Conservation (phyloP, 176 grass and related monocot species). For the Zea luxurians region DNA sequence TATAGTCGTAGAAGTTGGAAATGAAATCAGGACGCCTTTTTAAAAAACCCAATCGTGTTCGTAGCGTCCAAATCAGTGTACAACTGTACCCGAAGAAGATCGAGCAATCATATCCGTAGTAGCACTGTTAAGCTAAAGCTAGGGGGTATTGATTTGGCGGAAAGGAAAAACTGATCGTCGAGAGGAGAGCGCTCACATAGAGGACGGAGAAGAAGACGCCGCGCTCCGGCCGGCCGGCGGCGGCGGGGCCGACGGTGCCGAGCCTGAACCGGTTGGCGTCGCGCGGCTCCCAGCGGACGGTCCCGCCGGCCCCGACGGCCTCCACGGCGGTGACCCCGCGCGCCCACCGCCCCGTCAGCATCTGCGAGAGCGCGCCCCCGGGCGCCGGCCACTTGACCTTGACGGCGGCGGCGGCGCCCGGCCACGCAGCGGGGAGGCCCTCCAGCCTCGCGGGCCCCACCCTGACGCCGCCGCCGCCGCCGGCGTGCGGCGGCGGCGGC, state of each 20-base stretch:
- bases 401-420: slow-evolving; percentile 41
- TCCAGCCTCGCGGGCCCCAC: slow-evolving; percentile 58
- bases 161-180: background rate
- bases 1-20: background rate
- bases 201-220: slow-evolving; percentile 71
- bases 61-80: background rate
- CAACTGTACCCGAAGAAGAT: slow-evolving; percentile 5
- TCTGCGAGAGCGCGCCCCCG: slow-evolving; percentile 34
- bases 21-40: background rate
- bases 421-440: slow-evolving; percentile 44
- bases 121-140: background rate
- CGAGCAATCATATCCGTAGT: background rate
- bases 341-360: slow-evolving; percentile 46
- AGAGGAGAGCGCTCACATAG: slow-evolving; percentile 51
- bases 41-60: background rate
- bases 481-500: background rate
- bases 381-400: slow-evolving; percentile 67
- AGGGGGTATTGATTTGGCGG: background rate
- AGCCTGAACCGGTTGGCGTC: slow-evolving; percentile 52
- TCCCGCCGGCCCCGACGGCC: slow-evolving; percentile 38
- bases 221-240: slow-evolving; percentile 18
- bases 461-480: slow-evolving; percentile 35
- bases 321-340: slow-evolving; percentile 54
- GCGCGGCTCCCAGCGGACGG: slow-evolving; percentile 49
- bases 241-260: slow-evolving; percentile 23